Evolutionary conservation across 2,329 filamentous ascomycete genomes (phyloP).

Genomic region (Fusarium sambucinum): DNA sequence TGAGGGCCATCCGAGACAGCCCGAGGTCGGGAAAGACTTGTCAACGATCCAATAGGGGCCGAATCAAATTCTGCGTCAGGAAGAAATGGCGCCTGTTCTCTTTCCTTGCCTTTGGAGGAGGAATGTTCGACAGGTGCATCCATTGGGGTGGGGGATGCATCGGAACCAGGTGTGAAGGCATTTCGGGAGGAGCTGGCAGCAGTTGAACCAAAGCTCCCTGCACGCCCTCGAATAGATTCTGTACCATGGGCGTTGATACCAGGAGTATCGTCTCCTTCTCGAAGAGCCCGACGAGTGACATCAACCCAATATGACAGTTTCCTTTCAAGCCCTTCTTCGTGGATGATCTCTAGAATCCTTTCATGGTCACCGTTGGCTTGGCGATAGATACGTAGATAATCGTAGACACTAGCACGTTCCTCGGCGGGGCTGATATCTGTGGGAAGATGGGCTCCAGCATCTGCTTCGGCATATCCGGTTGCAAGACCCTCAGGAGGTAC

Average conservation of each 20-base stretch:
- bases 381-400: constrained; percentile 67
- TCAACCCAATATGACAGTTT: constrained; percentile 71
- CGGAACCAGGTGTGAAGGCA: constrained; percentile 43
- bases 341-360: constrained; percentile 70
- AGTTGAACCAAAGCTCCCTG: constrained; percentile 43
- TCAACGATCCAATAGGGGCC: constrained; percentile 17
- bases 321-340: constrained; percentile 69
- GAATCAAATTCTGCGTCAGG: constrained; percentile 19
- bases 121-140: constrained; percentile 20
- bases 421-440: constrained; percentile 11
- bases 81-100: constrained; percentile 18
- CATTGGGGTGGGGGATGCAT: constrained; percentile 35
- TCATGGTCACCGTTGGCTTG: constrained; percentile 70
- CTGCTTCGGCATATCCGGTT: constrained; percentile 4
- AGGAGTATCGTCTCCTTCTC: constrained; percentile 19
- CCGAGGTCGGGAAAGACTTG: constrained; percentile 58
- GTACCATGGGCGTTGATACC: constrained; percentile 3
- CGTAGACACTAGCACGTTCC: constrained; percentile 47
- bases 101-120: constrained; percentile 37
- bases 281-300: constrained; percentile 57
- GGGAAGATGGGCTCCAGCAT: constrained; percentile 15
- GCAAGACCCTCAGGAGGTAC: constrained; percentile 20
- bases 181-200: constrained; percentile 45
- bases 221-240: constrained; percentile 9
- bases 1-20: constrained; percentile 69